Evolutionary conservation across 148 eudicot species (phyloP).

Genomic region (Vaccinium darrowii): DNA sequence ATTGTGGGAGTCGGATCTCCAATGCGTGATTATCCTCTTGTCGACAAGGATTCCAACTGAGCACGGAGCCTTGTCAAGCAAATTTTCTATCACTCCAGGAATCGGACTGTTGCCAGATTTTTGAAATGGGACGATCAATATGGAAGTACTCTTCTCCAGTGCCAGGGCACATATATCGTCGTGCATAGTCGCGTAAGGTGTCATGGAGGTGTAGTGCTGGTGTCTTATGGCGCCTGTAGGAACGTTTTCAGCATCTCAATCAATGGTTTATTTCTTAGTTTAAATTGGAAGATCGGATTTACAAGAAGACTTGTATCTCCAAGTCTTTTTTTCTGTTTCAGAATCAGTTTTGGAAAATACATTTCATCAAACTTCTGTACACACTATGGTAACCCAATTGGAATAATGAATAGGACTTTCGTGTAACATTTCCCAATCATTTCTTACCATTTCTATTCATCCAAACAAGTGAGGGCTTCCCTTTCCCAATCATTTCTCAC

Average conservation of each 20-base stretch:
- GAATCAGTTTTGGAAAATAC: neutral
- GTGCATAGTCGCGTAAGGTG: slow-evolving; percentile 16
- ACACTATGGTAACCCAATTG: neutral
- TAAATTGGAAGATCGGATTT: neutral
- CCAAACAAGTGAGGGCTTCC: slow-evolving; percentile 1
- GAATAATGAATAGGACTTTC: neutral
- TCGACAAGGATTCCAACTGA: slow-evolving; percentile 18
- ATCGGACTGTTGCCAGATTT: slow-evolving; percentile 6
- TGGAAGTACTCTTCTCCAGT: slow-evolving; percentile 8
- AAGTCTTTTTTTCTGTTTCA: neutral
- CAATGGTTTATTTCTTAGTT: neutral
- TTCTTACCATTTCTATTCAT: neutral
- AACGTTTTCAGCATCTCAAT: neutral
- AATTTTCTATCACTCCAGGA: neutral
- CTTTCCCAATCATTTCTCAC: neutral
- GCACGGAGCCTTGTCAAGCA: slow-evolving; percentile 24
- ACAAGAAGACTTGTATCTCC: neutral
- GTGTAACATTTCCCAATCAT: neutral
- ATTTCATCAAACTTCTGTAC: neutral
- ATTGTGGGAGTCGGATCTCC: neutral
- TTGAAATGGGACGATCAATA: slow-evolving; percentile 19
- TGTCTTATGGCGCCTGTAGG: neutral
- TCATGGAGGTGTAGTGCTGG: slow-evolving; percentile 15
- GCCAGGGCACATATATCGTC: slow-evolving; percentile 21
- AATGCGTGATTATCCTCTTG: slow-evolving; percentile 3